Base-by-base conservation (phyloP, 2,329 filamentous ascomycete species). In the Nemania abortiva region DNA sequence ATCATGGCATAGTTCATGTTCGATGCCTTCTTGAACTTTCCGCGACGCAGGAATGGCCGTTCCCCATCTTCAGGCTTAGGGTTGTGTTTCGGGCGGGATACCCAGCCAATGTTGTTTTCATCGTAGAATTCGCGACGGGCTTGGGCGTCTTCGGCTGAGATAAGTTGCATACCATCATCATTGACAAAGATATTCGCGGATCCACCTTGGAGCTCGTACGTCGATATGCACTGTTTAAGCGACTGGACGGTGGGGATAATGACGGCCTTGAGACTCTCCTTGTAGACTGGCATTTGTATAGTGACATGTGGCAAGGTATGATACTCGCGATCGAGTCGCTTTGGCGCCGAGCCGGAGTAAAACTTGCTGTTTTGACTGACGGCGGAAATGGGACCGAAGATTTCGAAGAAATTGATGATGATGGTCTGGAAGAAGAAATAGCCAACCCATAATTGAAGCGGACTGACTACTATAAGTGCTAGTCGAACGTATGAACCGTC, bases 1-100 rank as follows among this genome's bases (percentile, higher is more conserved):
- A 90, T 90, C 69, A 92, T 82, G 29, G 85, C 89, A 73, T 87
- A 91, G 82, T 92, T 92, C 90, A 92, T 92, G 83, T 92, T 92
- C 68, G 89, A 91, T 0, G 90, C 90, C 84, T 92, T 89, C 82
- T 89, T 89, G 82, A 90, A 89, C 82, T 91, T 91, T 76, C 89
- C 90, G 74, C 85, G 86, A 65, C 90, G 86, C 64, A 87, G 74
- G 76, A 90, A 90, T 10, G 82, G 81, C 13, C 80, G 79, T 55
- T 84, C 80, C 55, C 83, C 84, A 31, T 88, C 83, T 2, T 82
- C 81, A 18, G 84, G 83, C 72, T 86, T 85, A 24, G 86, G 80
- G 75, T 87, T 85, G 72, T 87, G 85, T 56, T 79, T 78, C 11
- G 86, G 84, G 49, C 88, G 84, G 1, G 86, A 81, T 18, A 85